These are phyloP conservation scores for Botryotinia calthae DNA, from an alignment of 2,329 filamentous ascomycete species.

Conservation along the genomic window DNA sequence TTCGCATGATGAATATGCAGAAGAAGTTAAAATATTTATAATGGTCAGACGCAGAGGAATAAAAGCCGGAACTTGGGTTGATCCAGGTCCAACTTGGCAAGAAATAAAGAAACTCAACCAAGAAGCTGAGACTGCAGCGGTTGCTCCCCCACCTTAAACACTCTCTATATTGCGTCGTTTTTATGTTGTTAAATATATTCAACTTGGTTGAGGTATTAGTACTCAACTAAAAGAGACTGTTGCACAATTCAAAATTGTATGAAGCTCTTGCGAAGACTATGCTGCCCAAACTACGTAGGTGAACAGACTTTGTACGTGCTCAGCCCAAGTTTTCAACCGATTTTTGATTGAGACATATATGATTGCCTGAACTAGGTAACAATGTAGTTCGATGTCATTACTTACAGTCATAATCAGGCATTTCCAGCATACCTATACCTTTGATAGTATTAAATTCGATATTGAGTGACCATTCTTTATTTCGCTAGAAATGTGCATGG, in stretches of 20 bases:
- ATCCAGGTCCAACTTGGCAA: not conserved
- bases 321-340: not conserved
- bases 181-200: not conserved
- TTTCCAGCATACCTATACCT: not conserved
- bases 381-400: not conserved
- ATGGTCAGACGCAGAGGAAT: not conserved
- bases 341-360: not conserved
- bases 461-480: not conserved
- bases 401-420: not conserved
- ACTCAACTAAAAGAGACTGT: not conserved
- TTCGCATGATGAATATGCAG: fast-evolving
- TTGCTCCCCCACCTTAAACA: not conserved
- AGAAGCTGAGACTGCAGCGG: not conserved
- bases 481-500: not conserved
- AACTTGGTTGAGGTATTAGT: not conserved
- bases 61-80: not conserved
- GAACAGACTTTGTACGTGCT: not conserved
- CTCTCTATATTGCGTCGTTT: not conserved
- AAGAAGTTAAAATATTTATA: not conserved
- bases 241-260: not conserved
- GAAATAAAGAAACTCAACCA: not conserved
- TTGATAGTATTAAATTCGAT: not conserved
- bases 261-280: not conserved
- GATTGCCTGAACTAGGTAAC: fast-evolving
- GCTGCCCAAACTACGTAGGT: not conserved